A percentile compares a stretch with the other conserved stretches of the same genome.
These are phyloP conservation scores for Elaphomyces granulatus DNA, from an alignment of 495 filamentous ascomycete species.

Conservation along the genomic window DNA sequence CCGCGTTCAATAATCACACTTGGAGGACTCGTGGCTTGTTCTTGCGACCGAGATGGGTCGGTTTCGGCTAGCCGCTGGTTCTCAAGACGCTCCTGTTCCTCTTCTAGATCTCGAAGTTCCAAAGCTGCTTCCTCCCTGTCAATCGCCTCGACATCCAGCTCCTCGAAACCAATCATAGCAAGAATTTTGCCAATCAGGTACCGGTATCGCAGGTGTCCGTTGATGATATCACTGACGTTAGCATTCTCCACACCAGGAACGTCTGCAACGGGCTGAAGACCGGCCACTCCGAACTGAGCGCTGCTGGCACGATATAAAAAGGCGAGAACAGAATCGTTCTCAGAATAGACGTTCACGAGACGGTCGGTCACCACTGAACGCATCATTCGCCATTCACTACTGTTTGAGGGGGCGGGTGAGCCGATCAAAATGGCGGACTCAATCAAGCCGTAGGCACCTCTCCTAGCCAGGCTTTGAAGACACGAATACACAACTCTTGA, in stretches of 20 bases:
- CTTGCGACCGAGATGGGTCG: constrained; percentile 22
- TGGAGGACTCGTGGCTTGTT: constrained; percentile 6
- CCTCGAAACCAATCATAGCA: constrained; percentile 50
- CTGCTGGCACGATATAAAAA: constrained; percentile 67
- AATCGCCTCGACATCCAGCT: constrained; percentile 41
- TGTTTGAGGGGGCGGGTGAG: constrained; percentile 55
- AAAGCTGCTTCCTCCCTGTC: constrained; percentile 44
- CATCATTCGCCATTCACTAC: constrained; percentile 50
- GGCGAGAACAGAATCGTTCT: constrained; percentile 62
- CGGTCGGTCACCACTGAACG: constrained; percentile 58
- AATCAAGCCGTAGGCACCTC: constrained; percentile 70
- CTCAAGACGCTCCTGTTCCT: constrained; percentile 32
- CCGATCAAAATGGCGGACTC: constrained; percentile 80
- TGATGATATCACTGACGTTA: constrained; percentile 56
- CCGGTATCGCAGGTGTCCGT: constrained; percentile 59
- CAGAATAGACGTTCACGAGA: constrained; percentile 62
- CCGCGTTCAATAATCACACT: constrained; percentile 12
- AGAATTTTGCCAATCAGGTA: constrained; percentile 56
- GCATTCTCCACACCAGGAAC: constrained; percentile 62
- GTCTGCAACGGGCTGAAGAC: constrained; percentile 48
- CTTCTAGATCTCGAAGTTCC: constrained; percentile 40
- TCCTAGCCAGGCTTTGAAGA: constrained; percentile 56
- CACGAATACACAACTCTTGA: constrained; percentile 80
- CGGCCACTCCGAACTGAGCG: constrained; percentile 62
- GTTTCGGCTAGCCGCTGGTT: constrained; percentile 31